Evolutionary conservation across 2,329 filamentous ascomycete species (phyloP).

Genomic region (Xylaria hypoxylon): DNA sequence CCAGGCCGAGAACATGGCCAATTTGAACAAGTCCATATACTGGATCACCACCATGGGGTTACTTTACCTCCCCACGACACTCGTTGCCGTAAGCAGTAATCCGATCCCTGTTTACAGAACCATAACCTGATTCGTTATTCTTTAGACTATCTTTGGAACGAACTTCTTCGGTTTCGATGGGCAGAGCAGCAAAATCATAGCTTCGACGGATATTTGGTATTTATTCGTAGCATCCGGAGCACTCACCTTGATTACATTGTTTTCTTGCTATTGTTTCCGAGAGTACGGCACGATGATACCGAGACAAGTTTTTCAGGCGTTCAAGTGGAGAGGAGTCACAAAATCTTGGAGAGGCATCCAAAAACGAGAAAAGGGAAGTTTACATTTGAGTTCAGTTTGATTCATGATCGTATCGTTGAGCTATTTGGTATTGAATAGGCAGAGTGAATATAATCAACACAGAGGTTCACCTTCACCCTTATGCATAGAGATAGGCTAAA

Average conservation of each 20-base stretch:
- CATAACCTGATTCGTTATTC: not conserved
- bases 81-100: not conserved
- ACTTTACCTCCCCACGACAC: not conserved
- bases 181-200: not conserved
- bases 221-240: not conserved
- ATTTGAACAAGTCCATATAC: not conserved
- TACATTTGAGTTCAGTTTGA: not conserved
- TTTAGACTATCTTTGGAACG: not conserved
- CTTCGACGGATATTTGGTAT: not conserved
- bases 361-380: not conserved
- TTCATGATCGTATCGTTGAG: too few relatives aligned
- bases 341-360: not conserved
- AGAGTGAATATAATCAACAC: too few relatives aligned
- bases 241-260: not conserved
- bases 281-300: not conserved
- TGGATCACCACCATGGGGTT: conserved; percentile 1
- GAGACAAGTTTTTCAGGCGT: not conserved
- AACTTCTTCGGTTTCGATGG: conserved; percentile 1
- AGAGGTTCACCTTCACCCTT: too few relatives aligned
- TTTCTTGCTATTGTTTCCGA: not conserved
- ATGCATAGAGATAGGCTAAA: too few relatives aligned
- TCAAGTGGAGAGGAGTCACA: not conserved
- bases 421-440: too few relatives aligned
- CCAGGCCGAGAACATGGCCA: not conserved
- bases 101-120: not conserved